A percentile compares a stretch with the other conserved stretches of the same genome.
Conservation (phyloP, 179 eudicot species). For the Silene noctiflora region DNA sequence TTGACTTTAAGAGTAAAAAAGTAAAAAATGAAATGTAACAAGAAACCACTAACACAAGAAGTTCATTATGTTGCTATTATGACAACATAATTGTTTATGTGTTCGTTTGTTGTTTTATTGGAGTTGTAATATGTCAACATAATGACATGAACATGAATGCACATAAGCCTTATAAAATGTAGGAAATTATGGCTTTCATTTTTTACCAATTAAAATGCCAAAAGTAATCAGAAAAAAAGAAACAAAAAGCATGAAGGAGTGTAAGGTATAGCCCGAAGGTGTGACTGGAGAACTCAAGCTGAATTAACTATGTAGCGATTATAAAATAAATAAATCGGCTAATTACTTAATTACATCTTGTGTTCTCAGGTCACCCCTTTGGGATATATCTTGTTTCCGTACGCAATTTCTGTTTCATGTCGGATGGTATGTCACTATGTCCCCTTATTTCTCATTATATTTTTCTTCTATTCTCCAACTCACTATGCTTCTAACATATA, state of each 20-base stretch:
- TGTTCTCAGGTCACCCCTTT: slow-evolving; percentile 75
- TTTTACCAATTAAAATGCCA: neutral
- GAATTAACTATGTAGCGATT: neutral
- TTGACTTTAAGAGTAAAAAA: too few relatives aligned
- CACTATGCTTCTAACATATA: too few relatives aligned
- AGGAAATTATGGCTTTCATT: neutral
- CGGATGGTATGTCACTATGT: too few relatives aligned
- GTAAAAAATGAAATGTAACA: too few relatives aligned
- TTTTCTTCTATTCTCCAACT: too few relatives aligned
- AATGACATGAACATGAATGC: neutral
- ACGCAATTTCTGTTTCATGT: too few relatives aligned
- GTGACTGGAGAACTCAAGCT: slow-evolving; percentile 33
- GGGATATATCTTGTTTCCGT: slow-evolving; percentile 13
- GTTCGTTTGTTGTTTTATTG: neutral
- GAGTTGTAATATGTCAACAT: slow-evolving; percentile 19
- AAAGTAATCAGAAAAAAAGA: neutral
- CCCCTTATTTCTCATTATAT: too few relatives aligned
- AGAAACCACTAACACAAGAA: neutral
- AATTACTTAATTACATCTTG: slow-evolving; percentile 27
- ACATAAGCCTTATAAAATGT: neutral
- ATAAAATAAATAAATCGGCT: neutral
- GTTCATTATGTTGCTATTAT: slow-evolving; percentile 19
- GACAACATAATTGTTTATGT: slow-evolving; percentile 15
- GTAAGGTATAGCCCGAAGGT: slow-evolving; percentile 28
- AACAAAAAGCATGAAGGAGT: neutral